Base-by-base conservation (phyloP, 192 early-diverging fungal species). In the Entophlyctis luteolus region DNA sequence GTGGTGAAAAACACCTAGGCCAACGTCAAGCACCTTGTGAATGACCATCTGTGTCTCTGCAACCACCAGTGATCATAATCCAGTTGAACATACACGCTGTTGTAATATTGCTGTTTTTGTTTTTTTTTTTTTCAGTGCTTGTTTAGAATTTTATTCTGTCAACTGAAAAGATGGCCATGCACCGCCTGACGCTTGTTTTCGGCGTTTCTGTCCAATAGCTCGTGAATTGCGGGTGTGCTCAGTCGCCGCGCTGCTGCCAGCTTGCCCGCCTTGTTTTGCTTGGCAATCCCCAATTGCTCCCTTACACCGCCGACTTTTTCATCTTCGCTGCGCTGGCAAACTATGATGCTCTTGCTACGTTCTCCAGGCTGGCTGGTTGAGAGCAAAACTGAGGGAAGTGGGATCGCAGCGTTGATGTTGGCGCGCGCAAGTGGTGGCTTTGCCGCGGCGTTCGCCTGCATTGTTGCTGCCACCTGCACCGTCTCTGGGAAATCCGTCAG, bases 1-100 rank as follows among this genome's bases (percentile, higher is more conserved):
- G 88, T 96, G 86, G 81, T 98, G 96, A 74, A 98, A 91, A 48
- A 98, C 91, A 73, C 96, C 96, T 60, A 98, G 82, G 20, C 96
- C 96, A 59, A 94, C 96, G 48, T 88, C 89, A n/a, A n/a, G n/a
- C n/a, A n/a, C n/a, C n/a, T n/a, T n/a, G n/a, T n/a, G n/a, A n/a
- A n/a, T n/a, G n/a, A n/a, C n/a, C n/a, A n/a, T n/a, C n/a, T n/a
- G n/a, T n/a, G n/a, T n/a, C n/a, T n/a, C n/a, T n/a, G n/a, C n/a
- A n/a, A n/a, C n/a, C n/a, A n/a, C n/a, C 73, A 91, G 80, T 50
- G 94, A n/a, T n/a, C n/a, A n/a, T n/a, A n/a, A n/a, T n/a, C n/a
- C n/a, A n/a, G n/a, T n/a, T n/a, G n/a, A n/a, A n/a, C n/a, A n/a
- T n/a, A n/a, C n/a, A n/a, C n/a, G n/a, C n/a, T n/a, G n/a, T n/a